Percentiles rank a stretch among this genome's conserved stretches.
Evolutionary conservation across 2,329 filamentous ascomycete genomes (phyloP).

Genomic region (Ceratocystis eucalypticola): DNA sequence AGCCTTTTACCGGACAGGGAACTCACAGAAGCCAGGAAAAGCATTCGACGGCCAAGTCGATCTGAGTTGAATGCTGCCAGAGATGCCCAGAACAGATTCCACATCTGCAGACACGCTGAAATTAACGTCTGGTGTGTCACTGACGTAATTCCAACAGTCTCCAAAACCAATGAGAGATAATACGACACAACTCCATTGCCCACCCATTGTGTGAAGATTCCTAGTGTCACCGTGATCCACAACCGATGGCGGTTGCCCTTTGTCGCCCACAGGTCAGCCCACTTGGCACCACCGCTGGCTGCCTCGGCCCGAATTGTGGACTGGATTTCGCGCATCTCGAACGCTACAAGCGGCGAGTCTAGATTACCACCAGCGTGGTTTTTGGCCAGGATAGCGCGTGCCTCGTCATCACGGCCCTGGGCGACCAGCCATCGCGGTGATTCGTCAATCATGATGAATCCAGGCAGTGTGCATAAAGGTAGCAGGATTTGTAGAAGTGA

Average conservation of each 20-base stretch:
- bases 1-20: not conserved
- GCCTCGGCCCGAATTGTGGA: constrained; percentile 44
- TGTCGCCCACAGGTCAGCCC: constrained; percentile 39
- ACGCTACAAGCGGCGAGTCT: constrained; percentile 39
- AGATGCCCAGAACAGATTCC: constrained; percentile 33
- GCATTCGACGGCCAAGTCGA: constrained; percentile 35
- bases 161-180: constrained; percentile 35
- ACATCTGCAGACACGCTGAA: constrained; percentile 21
- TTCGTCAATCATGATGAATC: constrained; percentile 24
- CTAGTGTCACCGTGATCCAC: constrained; percentile 36
- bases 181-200: constrained; percentile 38
- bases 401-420: constrained; percentile 26
- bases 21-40: constrained; percentile 39
- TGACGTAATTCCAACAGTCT: constrained; percentile 33
- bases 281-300: constrained; percentile 35
- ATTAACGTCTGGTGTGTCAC: constrained; percentile 31
- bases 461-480: constrained; percentile 29
- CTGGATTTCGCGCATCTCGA: constrained; percentile 48
- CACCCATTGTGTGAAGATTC: constrained; percentile 42
- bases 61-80: constrained; percentile 31
- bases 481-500: constrained; percentile 31
- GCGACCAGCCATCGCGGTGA: constrained; percentile 27
- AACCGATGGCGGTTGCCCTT: constrained; percentile 38
- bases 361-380: constrained; percentile 41
- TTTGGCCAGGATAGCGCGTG: constrained; percentile 26